Conservation (phyloP, 495 filamentous ascomycete species). For the Geoglossum glabrum region DNA sequence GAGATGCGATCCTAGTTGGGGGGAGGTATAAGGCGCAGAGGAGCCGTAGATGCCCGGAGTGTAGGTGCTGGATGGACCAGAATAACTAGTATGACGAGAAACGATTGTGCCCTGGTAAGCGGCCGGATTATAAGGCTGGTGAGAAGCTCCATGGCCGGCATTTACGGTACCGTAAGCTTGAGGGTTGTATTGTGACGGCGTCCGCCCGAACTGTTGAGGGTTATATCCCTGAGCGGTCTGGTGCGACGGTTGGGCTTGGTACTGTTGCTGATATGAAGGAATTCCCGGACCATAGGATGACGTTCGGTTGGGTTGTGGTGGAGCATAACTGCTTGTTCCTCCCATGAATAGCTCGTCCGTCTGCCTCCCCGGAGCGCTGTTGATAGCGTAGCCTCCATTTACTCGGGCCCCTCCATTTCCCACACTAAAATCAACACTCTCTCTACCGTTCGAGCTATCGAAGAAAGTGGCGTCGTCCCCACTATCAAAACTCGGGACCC, state of each 20-base stretch:
- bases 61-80: constrained; percentile 11
- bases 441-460: constrained; percentile 20
- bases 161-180: constrained; percentile 17
- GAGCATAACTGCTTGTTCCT: constrained; percentile 18
- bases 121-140: constrained; percentile 56
- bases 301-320: constrained; percentile 19
- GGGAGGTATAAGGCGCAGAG: constrained; percentile 17
- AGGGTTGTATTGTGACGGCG: constrained; percentile 36
- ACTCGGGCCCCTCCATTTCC: constrained; percentile 15
- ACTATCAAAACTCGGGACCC: constrained; percentile 53
- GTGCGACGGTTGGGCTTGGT: constrained; percentile 16
- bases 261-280: constrained; percentile 40
- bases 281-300: constrained; percentile 25
- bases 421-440: constrained; percentile 15
- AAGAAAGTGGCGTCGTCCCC: constrained; percentile 48
- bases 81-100: constrained; percentile 9
- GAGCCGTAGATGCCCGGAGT: constrained; percentile 15
- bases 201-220: constrained; percentile 55
- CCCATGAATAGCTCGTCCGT: constrained; percentile 23
- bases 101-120: constrained; percentile 31
- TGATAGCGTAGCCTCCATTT: not conserved
- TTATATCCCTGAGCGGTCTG: constrained; percentile 51
- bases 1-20: not conserved
- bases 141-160: constrained; percentile 14
- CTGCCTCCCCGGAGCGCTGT: constrained; percentile 17